Base-by-base conservation (phyloP, 2,329 filamentous ascomycete species). In the Fusarium sp. region DNA sequence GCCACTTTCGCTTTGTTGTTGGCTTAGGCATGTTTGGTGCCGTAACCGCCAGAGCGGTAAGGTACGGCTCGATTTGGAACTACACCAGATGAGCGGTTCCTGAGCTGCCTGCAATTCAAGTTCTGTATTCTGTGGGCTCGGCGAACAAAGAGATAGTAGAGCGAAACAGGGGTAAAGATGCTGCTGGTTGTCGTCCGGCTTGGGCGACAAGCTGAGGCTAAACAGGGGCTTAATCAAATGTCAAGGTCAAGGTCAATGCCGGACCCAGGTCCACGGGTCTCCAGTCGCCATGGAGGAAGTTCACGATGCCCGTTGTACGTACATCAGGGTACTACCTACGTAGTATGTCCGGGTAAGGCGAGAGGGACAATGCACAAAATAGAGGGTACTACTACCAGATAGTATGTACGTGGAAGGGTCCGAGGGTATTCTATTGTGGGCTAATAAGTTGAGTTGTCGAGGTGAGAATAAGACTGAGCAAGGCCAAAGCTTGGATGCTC, bases 211-310 rank as follows among this genome's bases (percentile, higher is more conserved):
- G 46, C 53, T 49, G 59, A 54, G 44, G 44, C 54, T 56, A 39
- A 62, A 52, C 57, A 55, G 57, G 61, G 61, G 43, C 47, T 51
- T 47, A 43, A 23, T 45, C 47, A 46, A 49, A 48, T 10, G 27
- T 29, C 27, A 29, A 46, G 36, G 61, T 66, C 62, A 53, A 58
- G 43, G 58, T 41, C 66, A 65, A 31, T 69, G 64, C 66, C 66
- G 64, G 59, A 50, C 66, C 64, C 56, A 58, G 50, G 37, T 37
- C 38, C 41, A 43, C 53, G 64, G 65, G 48, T 57, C 53, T 47
- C 19, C 29, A n/a, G 15, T 29, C 21, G 45, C 44, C 46, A n/a
- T 44, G 19, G 13, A 33, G 31, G n/a, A 7, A 31, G 51, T 41
- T 35, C 51, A 54, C 38, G 45, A 46, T 33, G 31, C 21, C 36